Conservation (phyloP, 2,329 filamentous ascomycete species). For the Aureobasidium uvarum region DNA sequence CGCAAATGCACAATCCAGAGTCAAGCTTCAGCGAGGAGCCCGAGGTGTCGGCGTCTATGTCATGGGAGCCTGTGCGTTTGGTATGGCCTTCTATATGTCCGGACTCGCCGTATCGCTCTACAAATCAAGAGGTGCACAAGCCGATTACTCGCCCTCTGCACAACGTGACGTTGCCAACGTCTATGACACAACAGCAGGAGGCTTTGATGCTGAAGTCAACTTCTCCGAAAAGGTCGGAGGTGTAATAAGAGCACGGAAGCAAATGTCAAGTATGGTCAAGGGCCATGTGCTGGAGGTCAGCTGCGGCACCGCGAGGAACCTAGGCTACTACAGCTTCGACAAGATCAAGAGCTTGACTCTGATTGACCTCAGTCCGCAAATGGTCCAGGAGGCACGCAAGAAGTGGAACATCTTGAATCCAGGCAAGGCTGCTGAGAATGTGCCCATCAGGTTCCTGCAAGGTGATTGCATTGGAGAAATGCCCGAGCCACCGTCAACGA, state of each 20-base stretch:
- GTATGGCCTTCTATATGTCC: slow-evolving; percentile 43
- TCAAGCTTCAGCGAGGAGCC: slow-evolving; percentile 25
- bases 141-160: slow-evolving; percentile 19
- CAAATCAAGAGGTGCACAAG: slow-evolving; percentile 1
- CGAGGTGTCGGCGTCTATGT: slow-evolving; percentile 18
- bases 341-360: slow-evolving; percentile 46
- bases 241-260: slow-evolving; percentile 43
- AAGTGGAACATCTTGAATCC: slow-evolving; percentile 48
- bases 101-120: slow-evolving; percentile 40
- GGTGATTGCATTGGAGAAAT: slow-evolving; percentile 47
- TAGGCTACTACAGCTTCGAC: slow-evolving; percentile 45
- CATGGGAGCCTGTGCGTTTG: slow-evolving; percentile 37
- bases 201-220: slow-evolving; percentile 50
- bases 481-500: slow-evolving; percentile 40
- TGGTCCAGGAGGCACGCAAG: slow-evolving; percentile 50
- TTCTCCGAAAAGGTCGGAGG: slow-evolving; percentile 46
- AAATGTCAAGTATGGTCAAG: slow-evolving; percentile 42
- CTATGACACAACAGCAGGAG: slow-evolving; percentile 48
- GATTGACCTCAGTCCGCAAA: slow-evolving; percentile 49
- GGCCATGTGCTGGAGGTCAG: slow-evolving; percentile 52
- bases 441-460: slow-evolving; percentile 42
- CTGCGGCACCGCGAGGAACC: slow-evolving; percentile 51
- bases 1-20: slow-evolving; percentile 7
- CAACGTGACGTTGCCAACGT: slow-evolving; percentile 46
- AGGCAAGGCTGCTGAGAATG: slow-evolving; percentile 26